These are phyloP conservation scores for Verticillium dahliae DNA, from an alignment of 2,329 filamentous ascomycete species.

Conservation along the genomic window DNA sequence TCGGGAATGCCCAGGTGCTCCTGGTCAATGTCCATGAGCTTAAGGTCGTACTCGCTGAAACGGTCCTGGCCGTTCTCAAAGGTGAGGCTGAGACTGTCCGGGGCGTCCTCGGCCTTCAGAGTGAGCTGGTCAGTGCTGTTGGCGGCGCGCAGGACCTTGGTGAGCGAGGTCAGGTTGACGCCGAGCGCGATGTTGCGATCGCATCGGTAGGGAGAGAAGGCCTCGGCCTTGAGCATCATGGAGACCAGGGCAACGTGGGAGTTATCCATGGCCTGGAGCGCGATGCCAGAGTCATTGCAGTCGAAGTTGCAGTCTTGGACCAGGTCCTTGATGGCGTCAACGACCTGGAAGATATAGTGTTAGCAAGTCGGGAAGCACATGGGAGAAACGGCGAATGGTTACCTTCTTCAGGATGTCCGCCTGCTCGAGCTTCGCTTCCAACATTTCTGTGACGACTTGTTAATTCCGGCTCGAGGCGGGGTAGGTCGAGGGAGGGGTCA, in stretches of 20 bases:
- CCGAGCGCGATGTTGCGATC: constrained; percentile 98
- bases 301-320: constrained; percentile 99
- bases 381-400: background rate
- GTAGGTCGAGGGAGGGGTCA: background rate
- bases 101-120: constrained; percentile 94
- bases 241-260: constrained; percentile 98
- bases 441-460: constrained; percentile 49
- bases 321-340: constrained; percentile 98
- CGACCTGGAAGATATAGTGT: constrained; percentile 53
- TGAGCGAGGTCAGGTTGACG: constrained; percentile 92
- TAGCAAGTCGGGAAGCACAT: background rate
- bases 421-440: constrained; percentile 97
- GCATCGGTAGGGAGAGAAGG: constrained; percentile 92
- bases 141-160: constrained; percentile 92
- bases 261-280: constrained; percentile 99
- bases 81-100: constrained; percentile 89
- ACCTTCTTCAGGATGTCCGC: constrained; percentile 94
- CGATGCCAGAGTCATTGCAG: constrained; percentile 99
- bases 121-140: constrained; percentile 93
- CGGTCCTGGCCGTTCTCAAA: constrained; percentile 92
- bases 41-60: constrained; percentile 98
- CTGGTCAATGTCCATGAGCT: constrained; percentile 99
- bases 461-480: background rate
- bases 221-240: constrained; percentile 96
- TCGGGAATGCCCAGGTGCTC: constrained; percentile 98